These are phyloP conservation scores for Ophiocytium majus DNA, from an alignment of 352 stramenopile species.

Conservation along the genomic window DNA sequence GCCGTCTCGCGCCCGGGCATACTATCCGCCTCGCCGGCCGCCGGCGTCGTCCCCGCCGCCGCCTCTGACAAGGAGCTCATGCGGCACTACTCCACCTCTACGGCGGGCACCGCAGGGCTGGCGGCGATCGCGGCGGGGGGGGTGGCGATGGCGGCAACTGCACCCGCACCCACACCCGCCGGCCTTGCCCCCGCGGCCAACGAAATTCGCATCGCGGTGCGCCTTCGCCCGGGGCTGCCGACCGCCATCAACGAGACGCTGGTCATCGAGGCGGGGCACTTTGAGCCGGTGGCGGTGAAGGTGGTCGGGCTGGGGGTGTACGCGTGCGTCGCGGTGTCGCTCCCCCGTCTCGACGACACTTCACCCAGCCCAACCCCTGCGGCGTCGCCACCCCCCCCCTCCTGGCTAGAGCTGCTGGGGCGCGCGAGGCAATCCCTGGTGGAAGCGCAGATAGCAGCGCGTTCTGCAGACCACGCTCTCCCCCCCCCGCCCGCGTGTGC, in stretches of 20 bases:
- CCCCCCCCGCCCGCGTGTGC: background rate
- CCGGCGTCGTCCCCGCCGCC: conserved; percentile 69
- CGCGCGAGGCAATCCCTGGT: conserved; percentile 50
- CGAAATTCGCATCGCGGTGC: conserved; percentile 65
- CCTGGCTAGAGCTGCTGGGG: conserved; percentile 49
- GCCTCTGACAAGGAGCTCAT: conserved; percentile 75
- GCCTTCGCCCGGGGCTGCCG: conserved; percentile 78
- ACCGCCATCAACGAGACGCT: conserved; percentile 77
- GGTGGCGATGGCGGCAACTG: conserved; percentile 59
- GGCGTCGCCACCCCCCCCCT: background rate
- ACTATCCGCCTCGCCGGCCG: conserved; percentile 73
- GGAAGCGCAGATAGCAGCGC: background rate
- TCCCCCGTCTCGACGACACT: conserved; percentile 65
- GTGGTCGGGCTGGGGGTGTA: conserved; percentile 82
- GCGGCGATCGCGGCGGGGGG: no score
- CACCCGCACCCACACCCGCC: conserved; percentile 68
- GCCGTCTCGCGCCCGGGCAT: conserved; percentile 51
- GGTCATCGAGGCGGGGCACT: conserved; percentile 87
- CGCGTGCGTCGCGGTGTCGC: conserved; percentile 74
- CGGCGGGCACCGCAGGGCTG: no score
- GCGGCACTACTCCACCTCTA: background rate
- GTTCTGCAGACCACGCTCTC: background rate
- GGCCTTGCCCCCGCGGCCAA: conserved; percentile 75
- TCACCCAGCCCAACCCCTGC: background rate
- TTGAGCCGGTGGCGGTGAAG: conserved; percentile 74